Conservation (phyloP, 495 filamentous ascomycete species). For the Cladorrhinum samala region DNA sequence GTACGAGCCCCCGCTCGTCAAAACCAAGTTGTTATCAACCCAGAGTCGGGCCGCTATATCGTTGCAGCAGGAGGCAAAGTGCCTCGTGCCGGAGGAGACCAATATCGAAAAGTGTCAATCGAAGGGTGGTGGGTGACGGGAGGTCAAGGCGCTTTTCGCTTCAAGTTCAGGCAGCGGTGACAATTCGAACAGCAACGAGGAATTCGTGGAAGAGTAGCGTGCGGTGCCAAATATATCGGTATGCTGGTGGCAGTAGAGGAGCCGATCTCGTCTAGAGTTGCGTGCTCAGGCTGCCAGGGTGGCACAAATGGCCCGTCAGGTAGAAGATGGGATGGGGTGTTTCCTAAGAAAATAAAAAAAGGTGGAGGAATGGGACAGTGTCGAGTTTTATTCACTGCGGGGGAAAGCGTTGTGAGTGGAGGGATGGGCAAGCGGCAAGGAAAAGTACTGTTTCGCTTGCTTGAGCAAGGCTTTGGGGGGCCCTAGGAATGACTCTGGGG, state of each 20-base stretch:
- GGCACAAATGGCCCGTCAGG: slow-evolving; percentile 10
- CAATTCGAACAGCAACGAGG: not conserved
- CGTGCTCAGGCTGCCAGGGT: slow-evolving; percentile 8
- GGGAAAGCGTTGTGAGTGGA: slow-evolving; percentile 24
- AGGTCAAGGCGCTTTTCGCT: slow-evolving; percentile 5
- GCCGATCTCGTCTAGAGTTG: not conserved
- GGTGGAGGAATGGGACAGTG: slow-evolving; percentile 26
- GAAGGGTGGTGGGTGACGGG: slow-evolving; percentile 1
- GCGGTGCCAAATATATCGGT: not conserved
- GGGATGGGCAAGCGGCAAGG: slow-evolving; percentile 20
- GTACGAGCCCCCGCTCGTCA: slow-evolving; percentile 19
- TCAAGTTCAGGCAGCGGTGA: not conserved
- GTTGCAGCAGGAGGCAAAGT: slow-evolving; percentile 22
- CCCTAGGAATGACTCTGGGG: slow-evolving; percentile 6
- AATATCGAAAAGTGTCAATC: slow-evolving; percentile 12
- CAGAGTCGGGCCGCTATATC: not conserved
- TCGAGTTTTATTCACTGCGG: slow-evolving; percentile 36
- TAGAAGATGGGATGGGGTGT: slow-evolving; percentile 24
- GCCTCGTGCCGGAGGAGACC: slow-evolving; percentile 26
- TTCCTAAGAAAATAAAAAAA: slow-evolving; percentile 25
- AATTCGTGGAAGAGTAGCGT: not conserved
- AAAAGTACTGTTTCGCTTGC: slow-evolving; percentile 16
- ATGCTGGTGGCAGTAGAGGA: not conserved
- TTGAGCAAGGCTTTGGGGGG: slow-evolving; percentile 1
- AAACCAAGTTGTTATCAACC: slow-evolving; percentile 9